Evolutionary conservation across 345 rosid species (phyloP).

Genomic region (Kandelia obovata): DNA sequence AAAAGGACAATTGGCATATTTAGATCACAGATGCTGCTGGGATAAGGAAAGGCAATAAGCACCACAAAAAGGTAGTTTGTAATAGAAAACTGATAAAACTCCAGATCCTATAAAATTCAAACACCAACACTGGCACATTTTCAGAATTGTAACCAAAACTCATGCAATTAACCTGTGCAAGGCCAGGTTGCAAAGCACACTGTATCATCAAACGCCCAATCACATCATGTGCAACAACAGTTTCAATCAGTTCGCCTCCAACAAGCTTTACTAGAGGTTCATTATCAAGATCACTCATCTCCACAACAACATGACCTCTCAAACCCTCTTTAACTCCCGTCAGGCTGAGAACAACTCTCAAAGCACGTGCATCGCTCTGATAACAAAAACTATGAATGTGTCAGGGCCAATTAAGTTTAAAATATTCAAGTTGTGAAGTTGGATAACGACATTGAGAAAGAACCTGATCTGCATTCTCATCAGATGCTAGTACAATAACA

Average conservation of each 20-base stretch:
- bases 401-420: conserved; percentile 19
- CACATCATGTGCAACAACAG: conserved; percentile 95
- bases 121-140: not conserved
- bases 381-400: conserved; percentile 8
- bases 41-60: conserved; percentile 1
- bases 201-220: conserved; percentile 96
- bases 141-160: conserved; percentile 10
- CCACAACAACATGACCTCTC: conserved; percentile 91
- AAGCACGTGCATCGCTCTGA: conserved; percentile 91
- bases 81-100: not conserved
- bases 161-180: conserved; percentile 62
- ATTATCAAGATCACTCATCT: conserved; percentile 94
- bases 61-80: not conserved
- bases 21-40: not conserved
- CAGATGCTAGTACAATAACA: conserved; percentile 76
- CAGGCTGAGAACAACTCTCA: conserved; percentile 87
- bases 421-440: not conserved
- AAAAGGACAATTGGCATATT: not conserved
- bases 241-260: conserved; percentile 87
- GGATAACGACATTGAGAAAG: conserved; percentile 11
- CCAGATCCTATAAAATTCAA: not conserved
- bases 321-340: conserved; percentile 82
- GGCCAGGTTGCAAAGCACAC: conserved; percentile 89
- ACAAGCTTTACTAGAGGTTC: conserved; percentile 95
- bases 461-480: conserved; percentile 97